Evolutionary conservation across 352 stramenopile species (phyloP).

Genomic region (Globisporangium paroecandrum): DNA sequence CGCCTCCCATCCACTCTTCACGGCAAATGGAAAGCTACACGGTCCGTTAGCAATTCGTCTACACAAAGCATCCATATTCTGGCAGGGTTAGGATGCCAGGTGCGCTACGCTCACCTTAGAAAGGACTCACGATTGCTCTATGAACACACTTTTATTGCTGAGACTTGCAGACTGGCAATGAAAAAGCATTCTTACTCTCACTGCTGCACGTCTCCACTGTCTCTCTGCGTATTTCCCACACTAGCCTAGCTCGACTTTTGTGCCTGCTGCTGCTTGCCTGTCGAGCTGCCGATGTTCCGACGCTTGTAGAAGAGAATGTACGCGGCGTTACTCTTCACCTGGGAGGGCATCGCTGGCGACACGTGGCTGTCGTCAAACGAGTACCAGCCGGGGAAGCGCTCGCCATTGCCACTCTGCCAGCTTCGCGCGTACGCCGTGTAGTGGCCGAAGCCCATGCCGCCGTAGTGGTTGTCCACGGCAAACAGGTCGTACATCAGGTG

Average conservation of each 20-base stretch:
- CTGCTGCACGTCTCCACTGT: neutral
- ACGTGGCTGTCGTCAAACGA: slow-evolving; percentile 84
- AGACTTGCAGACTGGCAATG: neutral
- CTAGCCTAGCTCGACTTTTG: neutral
- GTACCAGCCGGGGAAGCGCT: slow-evolving; percentile 73
- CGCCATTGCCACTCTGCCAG: slow-evolving; percentile 51
- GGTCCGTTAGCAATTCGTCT: neutral
- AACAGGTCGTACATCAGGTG: slow-evolving; percentile 82
- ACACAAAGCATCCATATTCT: neutral
- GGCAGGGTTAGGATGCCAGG: neutral
- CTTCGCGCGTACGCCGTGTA: slow-evolving; percentile 87
- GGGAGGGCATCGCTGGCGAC: slow-evolving; percentile 41
- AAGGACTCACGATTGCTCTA: slow-evolving; percentile 7
- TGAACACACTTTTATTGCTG: slow-evolving; percentile 2
- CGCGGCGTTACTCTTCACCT: slow-evolving; percentile 76
- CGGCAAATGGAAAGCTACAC: neutral
- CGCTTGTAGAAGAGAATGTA: slow-evolving; percentile 91
- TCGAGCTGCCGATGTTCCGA: slow-evolving; percentile 25
- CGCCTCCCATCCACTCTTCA: neutral
- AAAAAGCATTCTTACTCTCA: neutral
- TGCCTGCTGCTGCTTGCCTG: slow-evolving; percentile 1
- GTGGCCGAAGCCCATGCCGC: slow-evolving; percentile 87
- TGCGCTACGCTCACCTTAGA: neutral
- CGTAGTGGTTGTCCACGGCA: slow-evolving; percentile 89
- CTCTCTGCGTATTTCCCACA: neutral